Evolutionary conservation across 1,139 yeast species (phyloP), one percentile per base, ranked within the genome.

Genomic region (Casaregolazyma suthepensis): DNA sequence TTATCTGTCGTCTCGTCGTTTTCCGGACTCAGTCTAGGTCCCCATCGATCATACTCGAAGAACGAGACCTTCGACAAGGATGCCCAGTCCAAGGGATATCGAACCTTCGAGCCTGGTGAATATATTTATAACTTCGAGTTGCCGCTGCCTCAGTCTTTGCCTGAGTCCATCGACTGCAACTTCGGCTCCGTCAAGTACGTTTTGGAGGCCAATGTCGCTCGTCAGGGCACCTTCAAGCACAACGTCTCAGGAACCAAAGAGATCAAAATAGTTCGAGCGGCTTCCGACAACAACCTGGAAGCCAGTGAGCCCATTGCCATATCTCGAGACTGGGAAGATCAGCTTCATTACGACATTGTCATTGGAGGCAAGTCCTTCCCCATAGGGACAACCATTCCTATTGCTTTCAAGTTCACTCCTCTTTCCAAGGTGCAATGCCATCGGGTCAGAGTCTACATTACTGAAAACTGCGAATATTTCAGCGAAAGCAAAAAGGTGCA

Each of bases 251-350:
- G 91, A 0, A 74, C 76, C 56, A 69, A 80, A 48, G 87, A 88
- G 1, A 77, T 93, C 1, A 75, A 75, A 3, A 73, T 93, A 23
- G 80, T 93, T 5, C 75, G 99, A 58, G 78, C 90, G 0, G 93
- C 91, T 7, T 77, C 89, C 0, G 91, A 86, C 56, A 80, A 79
- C 46, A 87, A 89, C 52, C 77, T 85, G 44, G 98, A 93, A 66
- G 91, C 88, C 63, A 84, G 87, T 57, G 99, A 93, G 66, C 98
- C 99, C 0, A 93, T 93, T 52, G 88, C 90, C 5, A 90, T 93
- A 44, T 77, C 87, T 15, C 77, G 95, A 59, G 93, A 87, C 61
- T 93, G 99, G 99, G 98, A 93, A 67, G 91, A 87, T 66, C 90
- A 87, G 65, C 70, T 93, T 44, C 83, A 84, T 61, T 93, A 93